Evolutionary conservation across 768 basidiomycete species (phyloP).

Genomic region (Rhodocollybia butyracea): DNA sequence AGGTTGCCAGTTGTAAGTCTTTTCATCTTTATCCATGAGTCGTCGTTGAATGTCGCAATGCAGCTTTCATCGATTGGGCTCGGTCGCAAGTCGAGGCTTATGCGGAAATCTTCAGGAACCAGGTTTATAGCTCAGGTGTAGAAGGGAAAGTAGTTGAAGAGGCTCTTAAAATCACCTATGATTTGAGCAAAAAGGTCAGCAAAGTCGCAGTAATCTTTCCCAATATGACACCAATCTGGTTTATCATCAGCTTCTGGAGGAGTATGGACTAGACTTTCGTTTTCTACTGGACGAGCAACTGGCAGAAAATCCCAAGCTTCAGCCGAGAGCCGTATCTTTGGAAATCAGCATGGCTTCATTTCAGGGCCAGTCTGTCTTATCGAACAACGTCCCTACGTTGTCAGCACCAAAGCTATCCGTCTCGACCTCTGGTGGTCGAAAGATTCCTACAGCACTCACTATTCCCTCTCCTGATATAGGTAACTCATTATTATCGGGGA

Average conservation of each 20-base stretch:
- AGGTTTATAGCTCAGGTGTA: constrained; percentile 85
- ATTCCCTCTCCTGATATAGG: constrained; percentile 16
- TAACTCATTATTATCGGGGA: too few species aligned
- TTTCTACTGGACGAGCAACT: constrained; percentile 83
- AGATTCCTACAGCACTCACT: neutral
- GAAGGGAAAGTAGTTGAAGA: constrained; percentile 72
- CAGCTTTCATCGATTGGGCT: constrained; percentile 95
- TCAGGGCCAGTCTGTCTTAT: neutral
- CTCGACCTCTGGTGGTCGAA: neutral
- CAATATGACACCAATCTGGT: neutral
- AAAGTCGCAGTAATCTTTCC: neutral
- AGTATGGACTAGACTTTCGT: constrained; percentile 92
- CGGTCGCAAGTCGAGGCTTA: constrained; percentile 81
- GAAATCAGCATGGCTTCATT: constrained; percentile 26
- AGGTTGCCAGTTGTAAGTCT: constrained; percentile 82
- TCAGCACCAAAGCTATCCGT: constrained; percentile 23
- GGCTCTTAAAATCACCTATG: constrained; percentile 69
- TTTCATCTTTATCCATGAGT: neutral
- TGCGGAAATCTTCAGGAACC: constrained; percentile 81
- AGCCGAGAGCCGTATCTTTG: neutral
- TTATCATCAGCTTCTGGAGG: constrained; percentile 68
- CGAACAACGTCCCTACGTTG: constrained; percentile 56
- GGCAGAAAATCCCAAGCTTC: constrained; percentile 42
- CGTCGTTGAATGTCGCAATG: neutral
- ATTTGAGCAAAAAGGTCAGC: constrained; percentile 81